Evolutionary conservation across 768 basidiomycete species (phyloP).

Genomic region (Macrolepiota albuminosa): DNA sequence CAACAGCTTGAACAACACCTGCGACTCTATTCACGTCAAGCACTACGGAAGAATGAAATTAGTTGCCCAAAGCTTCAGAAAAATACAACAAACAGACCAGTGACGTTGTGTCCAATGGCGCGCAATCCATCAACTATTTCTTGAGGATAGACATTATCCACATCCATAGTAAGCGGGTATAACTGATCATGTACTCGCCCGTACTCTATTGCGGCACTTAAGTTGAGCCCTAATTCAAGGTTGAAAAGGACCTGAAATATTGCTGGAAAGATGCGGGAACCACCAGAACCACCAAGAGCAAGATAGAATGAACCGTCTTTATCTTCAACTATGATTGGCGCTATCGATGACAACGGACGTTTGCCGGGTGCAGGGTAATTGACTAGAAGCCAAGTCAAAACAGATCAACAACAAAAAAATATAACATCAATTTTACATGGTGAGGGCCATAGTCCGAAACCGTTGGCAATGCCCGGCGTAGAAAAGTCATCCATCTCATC

Average conservation of each 20-base stretch:
- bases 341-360: slow-evolving; percentile 83
- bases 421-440: slow-evolving; percentile 45
- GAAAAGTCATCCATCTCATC: slow-evolving; percentile 98
- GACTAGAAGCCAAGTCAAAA: slow-evolving; percentile 35
- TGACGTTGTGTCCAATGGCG: slow-evolving; percentile 66
- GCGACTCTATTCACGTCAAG: slow-evolving; percentile 66
- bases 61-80: not conserved
- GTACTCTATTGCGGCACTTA: slow-evolving; percentile 77
- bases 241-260: slow-evolving; percentile 78
- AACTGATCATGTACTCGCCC: slow-evolving; percentile 86
- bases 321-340: slow-evolving; percentile 77
- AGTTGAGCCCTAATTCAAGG: slow-evolving; percentile 76
- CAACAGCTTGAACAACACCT: slow-evolving; percentile 70
- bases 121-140: slow-evolving; percentile 53
- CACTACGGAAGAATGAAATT: slow-evolving; percentile 30
- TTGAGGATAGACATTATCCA: slow-evolving; percentile 57
- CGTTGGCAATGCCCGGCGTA: slow-evolving; percentile 76
- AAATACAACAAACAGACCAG: slow-evolving; percentile 35
- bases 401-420: not conserved
- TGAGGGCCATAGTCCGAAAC: slow-evolving; percentile 77
- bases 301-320: slow-evolving; percentile 67
- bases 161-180: slow-evolving; percentile 56
- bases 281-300: slow-evolving; percentile 83
- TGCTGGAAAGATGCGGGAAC: slow-evolving; percentile 77
- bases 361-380: slow-evolving; percentile 90